phyloP scores from a whole-genome alignment of 768 basidiomycete genomes.

The Paxillus ammoniavirescens region DNA sequence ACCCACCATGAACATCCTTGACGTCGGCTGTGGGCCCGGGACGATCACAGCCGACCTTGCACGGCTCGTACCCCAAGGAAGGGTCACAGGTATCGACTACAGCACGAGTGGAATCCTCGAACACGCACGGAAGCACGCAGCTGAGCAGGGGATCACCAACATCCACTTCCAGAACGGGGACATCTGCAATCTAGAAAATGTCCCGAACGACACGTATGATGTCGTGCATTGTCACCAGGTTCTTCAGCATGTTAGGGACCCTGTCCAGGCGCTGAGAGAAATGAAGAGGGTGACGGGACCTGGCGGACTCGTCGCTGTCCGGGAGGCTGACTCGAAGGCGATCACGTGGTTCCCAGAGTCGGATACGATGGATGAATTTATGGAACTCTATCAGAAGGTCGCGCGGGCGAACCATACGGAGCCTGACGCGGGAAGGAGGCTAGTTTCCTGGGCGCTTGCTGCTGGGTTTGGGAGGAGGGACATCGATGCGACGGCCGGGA shows the following conservation, averaged over 20 bases:
- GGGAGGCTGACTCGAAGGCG: conserved; percentile 39
- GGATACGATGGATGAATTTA: conserved; percentile 31
- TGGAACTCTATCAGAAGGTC: conserved; percentile 7
- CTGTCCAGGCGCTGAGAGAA: conserved; percentile 40
- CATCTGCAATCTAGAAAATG: conserved; percentile 33
- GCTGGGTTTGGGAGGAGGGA: conserved; percentile 33
- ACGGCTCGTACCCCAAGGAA: conserved; percentile 36
- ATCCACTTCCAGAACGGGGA: conserved; percentile 41
- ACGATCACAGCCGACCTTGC: conserved; percentile 49
- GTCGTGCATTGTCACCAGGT: conserved; percentile 52
- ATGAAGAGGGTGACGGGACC: conserved; percentile 47
- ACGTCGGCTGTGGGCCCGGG: conserved; percentile 53
- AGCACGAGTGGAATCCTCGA: conserved; percentile 31
- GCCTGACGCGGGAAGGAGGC: conserved; percentile 38
- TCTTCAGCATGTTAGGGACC: conserved; percentile 45
- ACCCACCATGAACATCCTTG: conserved; percentile 42
- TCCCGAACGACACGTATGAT: conserved; percentile 42
- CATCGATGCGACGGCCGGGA: conserved; percentile 30
- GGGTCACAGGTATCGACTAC: conserved; percentile 44
- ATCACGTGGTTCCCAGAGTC: conserved; percentile 35
- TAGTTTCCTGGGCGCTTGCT: conserved; percentile 36
- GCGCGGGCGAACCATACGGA: conserved; percentile 36
- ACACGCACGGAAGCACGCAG: conserved; percentile 32
- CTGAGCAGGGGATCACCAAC: conserved; percentile 32
- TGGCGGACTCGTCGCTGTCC: conserved; percentile 44